Evolutionary conservation across 805 yeast species (phyloP).

Genomic region (Metahyphopichia silvanorum): DNA sequence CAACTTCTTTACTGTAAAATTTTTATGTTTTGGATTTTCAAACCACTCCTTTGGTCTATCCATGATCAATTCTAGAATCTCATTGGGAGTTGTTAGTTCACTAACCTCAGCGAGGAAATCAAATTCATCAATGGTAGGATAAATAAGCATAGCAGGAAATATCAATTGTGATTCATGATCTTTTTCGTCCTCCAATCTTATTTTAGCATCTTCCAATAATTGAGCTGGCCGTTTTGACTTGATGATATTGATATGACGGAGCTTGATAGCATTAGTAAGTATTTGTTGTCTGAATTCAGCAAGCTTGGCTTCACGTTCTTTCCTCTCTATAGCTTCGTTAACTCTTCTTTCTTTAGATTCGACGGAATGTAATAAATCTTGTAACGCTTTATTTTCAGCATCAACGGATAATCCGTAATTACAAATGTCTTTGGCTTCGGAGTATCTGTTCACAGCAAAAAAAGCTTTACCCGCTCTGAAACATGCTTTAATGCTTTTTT

Average conservation of each 20-base stretch:
- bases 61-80: slow-evolving; percentile 54
- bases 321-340: slow-evolving; percentile 25
- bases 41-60: slow-evolving; percentile 72
- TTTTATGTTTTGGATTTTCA: slow-evolving; percentile 55
- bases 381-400: slow-evolving; percentile 54
- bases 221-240: slow-evolving; percentile 55
- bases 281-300: slow-evolving; percentile 40
- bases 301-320: slow-evolving; percentile 36
- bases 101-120: slow-evolving; percentile 76
- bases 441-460: slow-evolving; percentile 57
- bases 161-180: slow-evolving; percentile 76
- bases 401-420: slow-evolving; percentile 66
- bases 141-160: slow-evolving; percentile 77
- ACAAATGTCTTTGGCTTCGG: slow-evolving; percentile 68
- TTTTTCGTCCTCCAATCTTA: slow-evolving; percentile 58
- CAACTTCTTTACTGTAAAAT: slow-evolving; percentile 56
- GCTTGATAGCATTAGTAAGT: slow-evolving; percentile 55
- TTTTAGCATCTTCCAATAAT: slow-evolving; percentile 46
- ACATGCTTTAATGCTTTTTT: slow-evolving; percentile 76
- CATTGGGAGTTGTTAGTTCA: slow-evolving; percentile 66
- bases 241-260: slow-evolving; percentile 54
- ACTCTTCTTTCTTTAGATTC: slow-evolving; percentile 31
- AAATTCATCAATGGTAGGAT: slow-evolving; percentile 81
- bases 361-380: slow-evolving; percentile 41
- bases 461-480: slow-evolving; percentile 84